Conservation (phyloP, 305 asterid species). For the Lippia alba region DNA sequence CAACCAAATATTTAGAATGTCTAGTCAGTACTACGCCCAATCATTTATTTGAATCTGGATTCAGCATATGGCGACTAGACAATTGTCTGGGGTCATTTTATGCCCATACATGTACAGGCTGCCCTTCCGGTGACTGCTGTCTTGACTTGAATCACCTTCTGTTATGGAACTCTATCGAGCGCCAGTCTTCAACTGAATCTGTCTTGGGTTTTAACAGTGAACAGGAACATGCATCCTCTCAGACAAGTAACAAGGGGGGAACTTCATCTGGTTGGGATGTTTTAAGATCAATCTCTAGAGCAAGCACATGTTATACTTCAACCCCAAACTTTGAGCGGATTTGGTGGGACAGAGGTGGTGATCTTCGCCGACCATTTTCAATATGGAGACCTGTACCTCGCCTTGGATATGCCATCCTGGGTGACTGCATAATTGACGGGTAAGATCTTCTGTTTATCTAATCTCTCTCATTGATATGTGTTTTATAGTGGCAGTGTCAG, state of each 20-base stretch:
- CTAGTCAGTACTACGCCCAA: constrained; percentile 57
- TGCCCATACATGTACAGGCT: constrained; percentile 70
- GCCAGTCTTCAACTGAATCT: constrained; percentile 63
- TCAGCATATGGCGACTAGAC: constrained; percentile 96
- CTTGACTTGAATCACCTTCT: constrained; percentile 92
- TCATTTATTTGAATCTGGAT: constrained; percentile 69
- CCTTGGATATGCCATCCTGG: constrained; percentile 82
- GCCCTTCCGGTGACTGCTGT: constrained; percentile 66
- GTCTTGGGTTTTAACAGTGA: constrained; percentile 50
- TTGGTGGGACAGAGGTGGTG: constrained; percentile 99
- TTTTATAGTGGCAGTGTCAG: constrained; percentile 12
- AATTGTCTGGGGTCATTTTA: constrained; percentile 89
- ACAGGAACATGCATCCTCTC: constrained; percentile 47
- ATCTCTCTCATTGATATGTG: constrained; percentile 27
- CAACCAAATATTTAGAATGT: constrained; percentile 78
- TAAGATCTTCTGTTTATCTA: constrained; percentile 43
- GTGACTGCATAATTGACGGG: constrained; percentile 99
- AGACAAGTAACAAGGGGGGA: constrained; percentile 53
- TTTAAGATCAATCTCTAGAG: constrained; percentile 83
- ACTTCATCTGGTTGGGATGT: constrained; percentile 95
- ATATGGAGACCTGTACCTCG: constrained; percentile 97
- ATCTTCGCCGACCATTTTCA: constrained; percentile 87
- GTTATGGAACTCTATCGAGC: constrained; percentile 74
- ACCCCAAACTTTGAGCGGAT: constrained; percentile 94
- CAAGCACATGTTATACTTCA: constrained; percentile 69